phyloP scores from a whole-genome alignment of 768 basidiomycete genomes.

The Wakefieldia striispora region DNA sequence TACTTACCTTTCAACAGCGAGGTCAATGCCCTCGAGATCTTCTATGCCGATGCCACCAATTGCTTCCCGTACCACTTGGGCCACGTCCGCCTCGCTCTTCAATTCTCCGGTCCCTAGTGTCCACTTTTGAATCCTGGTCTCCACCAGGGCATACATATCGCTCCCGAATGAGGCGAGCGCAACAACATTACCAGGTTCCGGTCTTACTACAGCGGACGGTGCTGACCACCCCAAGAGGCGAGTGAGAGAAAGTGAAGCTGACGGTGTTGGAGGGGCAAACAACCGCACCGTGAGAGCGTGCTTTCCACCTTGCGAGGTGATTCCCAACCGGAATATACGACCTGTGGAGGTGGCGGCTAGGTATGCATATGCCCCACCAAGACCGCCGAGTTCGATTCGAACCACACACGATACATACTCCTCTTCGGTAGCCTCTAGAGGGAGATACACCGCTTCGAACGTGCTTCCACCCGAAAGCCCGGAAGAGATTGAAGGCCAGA shows the following conservation, averaged over 20 bases:
- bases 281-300: constrained; percentile 54
- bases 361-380: constrained; percentile 33
- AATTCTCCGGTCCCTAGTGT: constrained; percentile 52
- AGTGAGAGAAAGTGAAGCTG: constrained; percentile 42
- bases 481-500: constrained; percentile 87
- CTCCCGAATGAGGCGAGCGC: constrained; percentile 54
- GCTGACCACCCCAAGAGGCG: constrained; percentile 44
- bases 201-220: constrained; percentile 36
- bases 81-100: constrained; percentile 54
- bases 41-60: constrained; percentile 49
- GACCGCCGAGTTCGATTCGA: constrained; percentile 55
- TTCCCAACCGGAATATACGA: constrained; percentile 57
- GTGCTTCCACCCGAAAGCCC: constrained; percentile 79
- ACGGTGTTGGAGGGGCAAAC: constrained; percentile 53
- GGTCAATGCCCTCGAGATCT: constrained; percentile 73
- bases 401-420: constrained; percentile 68
- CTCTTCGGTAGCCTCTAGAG: constrained; percentile 42
- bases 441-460: constrained; percentile 45
- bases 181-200: constrained; percentile 60
- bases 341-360: constrained; percentile 69
- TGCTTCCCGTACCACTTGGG: constrained; percentile 44
- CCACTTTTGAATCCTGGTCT: constrained; percentile 71
- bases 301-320: constrained; percentile 69
- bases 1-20: constrained; percentile 57
- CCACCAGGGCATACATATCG: constrained; percentile 68